Evolutionary conservation across 192 early-diverging fungal genomes (phyloP), one percentile per base, ranked within the genome.

Genomic region (Haplosporangium gracile): DNA sequence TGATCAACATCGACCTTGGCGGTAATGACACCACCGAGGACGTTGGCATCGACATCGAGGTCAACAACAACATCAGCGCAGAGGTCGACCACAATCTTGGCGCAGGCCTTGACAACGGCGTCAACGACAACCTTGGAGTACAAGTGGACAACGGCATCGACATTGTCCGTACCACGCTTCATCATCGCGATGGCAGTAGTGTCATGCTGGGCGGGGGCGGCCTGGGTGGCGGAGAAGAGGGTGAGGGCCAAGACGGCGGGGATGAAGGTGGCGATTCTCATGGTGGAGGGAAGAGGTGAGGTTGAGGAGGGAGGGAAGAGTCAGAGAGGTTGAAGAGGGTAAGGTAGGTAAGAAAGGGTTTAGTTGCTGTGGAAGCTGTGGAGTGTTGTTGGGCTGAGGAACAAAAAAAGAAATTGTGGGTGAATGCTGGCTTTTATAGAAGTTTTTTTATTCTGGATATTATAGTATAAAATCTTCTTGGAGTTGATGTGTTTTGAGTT

Each of bases 161-260:
- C 2, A 36, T 40, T 40, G 63, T 26, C 15, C 75, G 15, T 42
- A 24, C 60, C 76, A 39, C 84, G 84, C 60, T 77, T 16, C 57
- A 85, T 3, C 60, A 65, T 26, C 60, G n/a, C 10, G 60, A 65
- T 65, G 60, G 60, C 60, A 22, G 6, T 45, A 22, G 65, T 26
- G 40, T 42, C 22, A 32, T 68, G 22, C 24, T 55, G 39, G 43
- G 55, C n/a, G 34, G 78, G 74, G 24, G 69, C 38, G 42, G 83
- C 83, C 74, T 80, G 74, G 47, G 74, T 45, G 78, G 83, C 77
- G 60, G 83, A 39, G 78, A 85, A 85, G 77, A 85, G 42, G 57
- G 72, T 63, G 60, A 85, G 75, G 60, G 83, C 83, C 72, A 85
- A 85, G 78, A 80, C 74, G 83, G 83, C 78, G 70, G 83, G 83